Conservation (phyloP, 768 basidiomycete genomes). For the Leucocoprinus birnbaumii region DNA sequence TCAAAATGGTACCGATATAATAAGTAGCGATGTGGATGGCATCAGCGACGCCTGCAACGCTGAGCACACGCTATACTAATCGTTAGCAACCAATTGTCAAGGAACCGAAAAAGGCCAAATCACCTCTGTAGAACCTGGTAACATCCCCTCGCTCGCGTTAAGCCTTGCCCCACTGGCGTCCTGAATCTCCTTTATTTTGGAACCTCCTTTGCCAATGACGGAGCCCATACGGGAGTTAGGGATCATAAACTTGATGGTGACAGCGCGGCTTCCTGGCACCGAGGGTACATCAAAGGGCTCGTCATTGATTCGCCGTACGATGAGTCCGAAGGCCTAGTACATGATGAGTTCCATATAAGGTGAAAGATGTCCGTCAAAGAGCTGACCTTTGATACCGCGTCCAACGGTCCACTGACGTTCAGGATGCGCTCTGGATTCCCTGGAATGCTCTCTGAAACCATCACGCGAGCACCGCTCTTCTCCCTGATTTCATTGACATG, state of each 20-base stretch:
- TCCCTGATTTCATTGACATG: slow-evolving; percentile 99
- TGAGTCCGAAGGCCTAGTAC: slow-evolving; percentile 93
- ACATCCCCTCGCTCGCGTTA: slow-evolving; percentile 97
- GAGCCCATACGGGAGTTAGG: slow-evolving; percentile 99
- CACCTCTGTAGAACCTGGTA: slow-evolving; percentile 99
- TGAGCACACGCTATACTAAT: slow-evolving; percentile 79
- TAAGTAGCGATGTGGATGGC: slow-evolving; percentile 99
- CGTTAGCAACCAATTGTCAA: slow-evolving; percentile 5
- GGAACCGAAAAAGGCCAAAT: slow-evolving; percentile 4
- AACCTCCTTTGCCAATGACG: slow-evolving; percentile 95
- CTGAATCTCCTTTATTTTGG: slow-evolving; percentile 99
- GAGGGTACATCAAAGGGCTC: slow-evolving; percentile 98
- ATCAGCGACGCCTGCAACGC: slow-evolving; percentile 97
- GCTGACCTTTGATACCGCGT: slow-evolving; percentile 94
- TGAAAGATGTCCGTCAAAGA: not conserved
- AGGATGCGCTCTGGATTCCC: slow-evolving; percentile 99
- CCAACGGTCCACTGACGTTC: slow-evolving; percentile 93
- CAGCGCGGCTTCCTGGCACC: slow-evolving; percentile 95
- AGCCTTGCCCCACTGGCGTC: slow-evolving; percentile 95
- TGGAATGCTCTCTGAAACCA: slow-evolving; percentile 97
- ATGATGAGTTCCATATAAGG: not conserved
- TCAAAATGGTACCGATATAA: slow-evolving; percentile 97
- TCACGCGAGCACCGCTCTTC: slow-evolving; percentile 93
- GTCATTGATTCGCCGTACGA: slow-evolving; percentile 98
- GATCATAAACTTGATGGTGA: slow-evolving; percentile 99